phyloP scores from a whole-genome alignment of 2,329 filamentous ascomycete genomes.

The Rhinocladiella mackenziei region DNA sequence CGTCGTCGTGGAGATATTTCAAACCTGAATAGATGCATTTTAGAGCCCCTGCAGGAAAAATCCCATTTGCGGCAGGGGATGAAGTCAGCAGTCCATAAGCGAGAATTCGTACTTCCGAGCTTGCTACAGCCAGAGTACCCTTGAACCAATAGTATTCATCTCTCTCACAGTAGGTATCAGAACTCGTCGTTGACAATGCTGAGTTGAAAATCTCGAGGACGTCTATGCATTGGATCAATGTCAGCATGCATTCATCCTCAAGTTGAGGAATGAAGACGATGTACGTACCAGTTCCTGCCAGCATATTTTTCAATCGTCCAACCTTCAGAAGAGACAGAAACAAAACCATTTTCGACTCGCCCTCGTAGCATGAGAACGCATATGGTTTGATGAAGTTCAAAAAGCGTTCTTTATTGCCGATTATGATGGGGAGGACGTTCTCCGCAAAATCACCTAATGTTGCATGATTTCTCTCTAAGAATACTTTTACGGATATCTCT shows the following conservation, averaged over 20 bases:
- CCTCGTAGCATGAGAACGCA: constrained; percentile 2
- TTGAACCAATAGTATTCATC: constrained; percentile 28
- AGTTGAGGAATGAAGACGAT: background rate
- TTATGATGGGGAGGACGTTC: constrained; percentile 26
- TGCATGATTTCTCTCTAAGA: constrained; percentile 20
- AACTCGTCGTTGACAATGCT: background rate
- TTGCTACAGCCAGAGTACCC: constrained; percentile 45
- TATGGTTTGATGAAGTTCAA: constrained; percentile 17
- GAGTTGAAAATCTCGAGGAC: constrained; percentile 8
- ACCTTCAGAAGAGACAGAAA: constrained; percentile 25
- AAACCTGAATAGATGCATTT: constrained; percentile 62
- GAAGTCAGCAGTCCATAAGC: constrained; percentile 75
- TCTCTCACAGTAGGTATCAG: background rate
- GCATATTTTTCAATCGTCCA: constrained; percentile 17
- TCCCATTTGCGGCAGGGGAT: constrained; percentile 69
- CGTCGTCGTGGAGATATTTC: constrained; percentile 71
- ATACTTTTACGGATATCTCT: constrained; percentile 19
- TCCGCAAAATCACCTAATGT: constrained; percentile 23
- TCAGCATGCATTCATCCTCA: background rate
- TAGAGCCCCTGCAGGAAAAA: constrained; percentile 63
- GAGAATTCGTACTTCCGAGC: constrained; percentile 67
- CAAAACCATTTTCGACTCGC: constrained; percentile 12
- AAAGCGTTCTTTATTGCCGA: constrained; percentile 19
- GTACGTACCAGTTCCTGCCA: constrained; percentile 18
- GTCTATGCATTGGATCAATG: constrained; percentile 5